These are phyloP conservation scores for Neofusicoccum ribis DNA, from an alignment of 2,329 filamentous ascomycete species.

Conservation along the genomic window DNA sequence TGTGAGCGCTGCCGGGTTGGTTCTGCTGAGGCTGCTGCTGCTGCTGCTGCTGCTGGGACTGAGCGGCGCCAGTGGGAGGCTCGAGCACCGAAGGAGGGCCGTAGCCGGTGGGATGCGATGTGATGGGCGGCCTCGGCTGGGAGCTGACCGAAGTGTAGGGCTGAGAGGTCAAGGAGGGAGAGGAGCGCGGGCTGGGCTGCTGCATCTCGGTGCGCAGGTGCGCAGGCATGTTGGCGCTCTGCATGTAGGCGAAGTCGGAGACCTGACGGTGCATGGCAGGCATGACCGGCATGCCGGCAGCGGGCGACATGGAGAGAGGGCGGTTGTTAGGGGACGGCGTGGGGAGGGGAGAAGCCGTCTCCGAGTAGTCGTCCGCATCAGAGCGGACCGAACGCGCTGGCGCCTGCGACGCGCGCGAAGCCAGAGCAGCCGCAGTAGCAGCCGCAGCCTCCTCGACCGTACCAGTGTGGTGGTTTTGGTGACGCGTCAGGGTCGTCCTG, in stretches of 20 bases:
- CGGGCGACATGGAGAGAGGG: conserved; percentile 76
- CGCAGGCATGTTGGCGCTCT: conserved; percentile 74
- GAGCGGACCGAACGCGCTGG: conserved; percentile 59
- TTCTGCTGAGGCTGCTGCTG: conserved; percentile 75
- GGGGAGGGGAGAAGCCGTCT: conserved; percentile 71
- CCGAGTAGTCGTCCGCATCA: conserved; percentile 70
- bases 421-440: conserved; percentile 82
- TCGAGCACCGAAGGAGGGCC: conserved; percentile 84
- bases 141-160: conserved; percentile 59
- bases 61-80: conserved; percentile 64
- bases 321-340: conserved; percentile 84
- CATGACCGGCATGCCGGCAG: conserved; percentile 69
- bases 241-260: conserved; percentile 74
- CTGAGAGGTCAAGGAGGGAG: conserved; percentile 64
- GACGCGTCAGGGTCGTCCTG: conserved; percentile 88
- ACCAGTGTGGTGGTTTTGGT: conserved; percentile 94
- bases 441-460: conserved; percentile 92
- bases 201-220: conserved; percentile 78
- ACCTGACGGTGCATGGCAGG: conserved; percentile 66
- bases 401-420: conserved; percentile 51
- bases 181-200: conserved; percentile 67
- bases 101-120: conserved; percentile 81
- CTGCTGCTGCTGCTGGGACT: conserved; percentile 72
- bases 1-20: conserved; percentile 68
- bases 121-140: conserved; percentile 60